Base-by-base conservation (phyloP, 768 basidiomycete genomes). In the Boletus vinaceobasis region DNA sequence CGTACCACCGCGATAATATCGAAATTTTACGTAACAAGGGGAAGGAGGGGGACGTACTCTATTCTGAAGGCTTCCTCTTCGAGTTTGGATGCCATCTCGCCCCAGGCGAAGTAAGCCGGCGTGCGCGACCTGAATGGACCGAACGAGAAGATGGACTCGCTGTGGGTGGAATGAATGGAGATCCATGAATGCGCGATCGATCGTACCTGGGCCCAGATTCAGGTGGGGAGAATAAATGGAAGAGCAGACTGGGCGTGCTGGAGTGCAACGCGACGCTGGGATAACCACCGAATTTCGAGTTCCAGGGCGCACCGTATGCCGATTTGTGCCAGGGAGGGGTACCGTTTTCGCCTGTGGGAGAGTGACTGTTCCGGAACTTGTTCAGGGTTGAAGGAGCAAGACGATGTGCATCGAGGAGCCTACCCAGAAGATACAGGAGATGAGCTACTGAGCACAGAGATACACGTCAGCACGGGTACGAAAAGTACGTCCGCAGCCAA, bases 191-290 rank as follows among this genome's bases (percentile, higher is more conserved):
- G 36, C 15, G 55, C 51, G 56, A 58, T 38, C 48, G 53, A 55
- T 60, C 56, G 58, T 65, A 70, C 67, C 68, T 74, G 70, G 69
- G 59, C 72, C 79, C 74, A 64, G 74, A 74, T 53, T 88, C 86
- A 53, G 88, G 88, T 13, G 88, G 87, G 39, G 89, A 80, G 67
- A 92, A 87, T 13, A 91, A 74, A 73, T 86, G 88, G 50, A 78
- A 75, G 35, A 92, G 76, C 23, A 91, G 79, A 57, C 85, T 86
- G 52, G 79, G 78, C 5, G 85, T 87, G 49, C 82, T 77, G 19
- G 88, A 82, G 48, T 81, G 75, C 38, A 77, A 65, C n/a, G 80
- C 80, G 59, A 84, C 77, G 44, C 73, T 75, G 43, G 82, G 76
- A 63, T 74, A 75, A 64, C 80, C 60, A 13, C 55, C 55, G 13